These are phyloP conservation scores for Croton laevigatus DNA, from an alignment of 441 rosid species.

Conservation along the genomic window DNA sequence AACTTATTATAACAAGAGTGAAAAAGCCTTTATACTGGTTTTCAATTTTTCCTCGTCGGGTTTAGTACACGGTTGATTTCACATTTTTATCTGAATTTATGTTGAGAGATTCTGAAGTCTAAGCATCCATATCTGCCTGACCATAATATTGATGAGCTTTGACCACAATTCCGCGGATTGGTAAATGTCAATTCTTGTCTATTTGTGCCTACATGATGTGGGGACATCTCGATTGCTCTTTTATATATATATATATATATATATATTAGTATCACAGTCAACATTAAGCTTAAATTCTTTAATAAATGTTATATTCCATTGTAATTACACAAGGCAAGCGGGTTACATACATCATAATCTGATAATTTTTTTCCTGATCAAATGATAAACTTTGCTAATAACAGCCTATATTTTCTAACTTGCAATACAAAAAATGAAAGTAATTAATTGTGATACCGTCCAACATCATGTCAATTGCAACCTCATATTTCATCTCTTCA, in stretches of 20 bases:
- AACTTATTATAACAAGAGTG: too few species aligned
- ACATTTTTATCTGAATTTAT: neutral
- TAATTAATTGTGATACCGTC: conserved; percentile 2
- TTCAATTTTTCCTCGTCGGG: too few species aligned
- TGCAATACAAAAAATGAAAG: neutral
- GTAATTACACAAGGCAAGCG: too few species aligned
- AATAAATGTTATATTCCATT: too few species aligned
- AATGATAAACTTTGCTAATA: too few species aligned
- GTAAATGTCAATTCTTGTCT: neutral
- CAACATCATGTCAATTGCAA: conserved; percentile 28
- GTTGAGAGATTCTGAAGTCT: neutral
- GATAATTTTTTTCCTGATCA: too few species aligned
- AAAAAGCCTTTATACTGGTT: too few species aligned
- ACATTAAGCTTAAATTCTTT: neutral
- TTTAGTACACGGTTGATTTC: neutral
- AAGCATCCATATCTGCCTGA: neutral
- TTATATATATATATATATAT: too few species aligned
- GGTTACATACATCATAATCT: too few species aligned
- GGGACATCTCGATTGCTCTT: neutral
- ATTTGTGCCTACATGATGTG: neutral
- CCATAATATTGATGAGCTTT: neutral
- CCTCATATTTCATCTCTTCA: conserved; percentile 34
- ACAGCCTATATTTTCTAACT: neutral
- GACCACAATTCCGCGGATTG: neutral
- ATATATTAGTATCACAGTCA: neutral